Percentiles rank a stretch among this genome's conserved stretches.
Evolutionary conservation across 1,284 basidiomycete genomes (phyloP).

Genomic region (Apiotrichum montevideense): DNA sequence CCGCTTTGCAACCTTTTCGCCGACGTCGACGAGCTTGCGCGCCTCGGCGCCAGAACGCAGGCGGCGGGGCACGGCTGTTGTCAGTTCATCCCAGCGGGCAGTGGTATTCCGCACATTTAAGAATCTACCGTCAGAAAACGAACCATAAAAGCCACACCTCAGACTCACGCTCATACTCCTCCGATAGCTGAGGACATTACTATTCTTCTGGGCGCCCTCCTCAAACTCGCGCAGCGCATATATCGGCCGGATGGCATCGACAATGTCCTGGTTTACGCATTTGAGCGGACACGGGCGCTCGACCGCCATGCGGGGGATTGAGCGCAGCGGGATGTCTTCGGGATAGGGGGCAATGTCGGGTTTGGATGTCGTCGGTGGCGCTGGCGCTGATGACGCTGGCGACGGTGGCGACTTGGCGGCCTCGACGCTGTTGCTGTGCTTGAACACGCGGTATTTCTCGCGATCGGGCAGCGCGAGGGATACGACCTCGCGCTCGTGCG

Average conservation of each 20-base stretch:
- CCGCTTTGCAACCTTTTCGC: conserved; percentile 42
- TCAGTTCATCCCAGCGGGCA: not conserved
- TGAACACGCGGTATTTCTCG: conserved; percentile 17
- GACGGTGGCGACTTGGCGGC: not conserved
- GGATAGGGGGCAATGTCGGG: conserved; percentile 29
- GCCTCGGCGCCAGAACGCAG: conserved; percentile 43
- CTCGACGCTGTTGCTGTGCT: too few species aligned
- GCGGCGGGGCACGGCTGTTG: conserved; percentile 35
- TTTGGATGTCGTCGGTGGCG: not conserved
- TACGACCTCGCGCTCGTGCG: not conserved
- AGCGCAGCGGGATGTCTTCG: conserved; percentile 27
- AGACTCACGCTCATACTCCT: conserved; percentile 42
- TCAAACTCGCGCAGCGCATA: conserved; percentile 43
- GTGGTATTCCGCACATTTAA: conserved; percentile 28
- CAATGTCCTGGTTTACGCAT: conserved; percentile 46
- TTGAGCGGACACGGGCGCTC: conserved; percentile 35
- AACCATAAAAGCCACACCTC: not conserved
- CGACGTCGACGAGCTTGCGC: conserved; percentile 35
- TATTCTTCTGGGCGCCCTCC: conserved; percentile 41
- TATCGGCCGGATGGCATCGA: conserved; percentile 45
- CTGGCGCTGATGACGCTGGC: too few species aligned
- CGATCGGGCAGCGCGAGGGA: conserved; percentile 11
- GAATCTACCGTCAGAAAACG: conserved; percentile 18
- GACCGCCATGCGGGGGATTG: conserved; percentile 35
- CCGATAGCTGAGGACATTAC: conserved; percentile 44